A percentile compares a stretch with the other conserved stretches of the same genome.
phyloP scores from a whole-genome alignment of 495 filamentous ascomycete species.

The Xylaria venustula region DNA sequence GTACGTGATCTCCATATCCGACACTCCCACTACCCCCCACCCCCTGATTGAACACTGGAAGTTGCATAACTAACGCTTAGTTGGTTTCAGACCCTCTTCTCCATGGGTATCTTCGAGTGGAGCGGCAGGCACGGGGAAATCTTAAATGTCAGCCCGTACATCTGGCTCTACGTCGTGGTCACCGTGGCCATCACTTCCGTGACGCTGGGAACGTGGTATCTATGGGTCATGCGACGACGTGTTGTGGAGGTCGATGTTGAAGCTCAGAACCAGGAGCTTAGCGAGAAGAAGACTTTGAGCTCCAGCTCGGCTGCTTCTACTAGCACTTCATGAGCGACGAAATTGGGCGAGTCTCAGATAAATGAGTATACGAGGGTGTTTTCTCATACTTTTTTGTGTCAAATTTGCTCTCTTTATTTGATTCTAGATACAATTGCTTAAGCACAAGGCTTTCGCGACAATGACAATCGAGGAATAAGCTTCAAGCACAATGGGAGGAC shows the following conservation, averaged over 20 bases:
- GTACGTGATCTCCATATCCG: conserved; percentile 1
- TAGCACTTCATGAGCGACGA: neutral
- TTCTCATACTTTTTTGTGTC: neutral
- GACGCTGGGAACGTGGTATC: neutral
- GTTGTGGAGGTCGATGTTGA: neutral
- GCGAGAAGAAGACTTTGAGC: neutral
- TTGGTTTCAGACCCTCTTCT: conserved; percentile 2
- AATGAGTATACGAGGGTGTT: neutral
- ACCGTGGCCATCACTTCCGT: neutral
- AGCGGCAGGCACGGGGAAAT: neutral
- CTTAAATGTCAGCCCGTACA: neutral
- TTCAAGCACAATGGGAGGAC: neutral
- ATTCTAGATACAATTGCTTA: neutral
- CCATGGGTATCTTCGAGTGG: neutral
- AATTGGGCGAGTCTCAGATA: neutral
- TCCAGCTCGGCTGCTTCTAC: neutral
- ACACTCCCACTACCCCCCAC: neutral
- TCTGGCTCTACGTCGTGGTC: neutral
- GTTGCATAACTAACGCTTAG: neutral
- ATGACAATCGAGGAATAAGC: neutral
- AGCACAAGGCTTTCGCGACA: neutral
- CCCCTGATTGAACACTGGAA: neutral
- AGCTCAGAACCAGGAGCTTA: neutral
- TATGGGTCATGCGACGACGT: neutral
- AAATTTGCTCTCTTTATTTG: neutral